Evolutionary conservation across 768 basidiomycete species (phyloP).

Genomic region (Calocera viscosa): DNA sequence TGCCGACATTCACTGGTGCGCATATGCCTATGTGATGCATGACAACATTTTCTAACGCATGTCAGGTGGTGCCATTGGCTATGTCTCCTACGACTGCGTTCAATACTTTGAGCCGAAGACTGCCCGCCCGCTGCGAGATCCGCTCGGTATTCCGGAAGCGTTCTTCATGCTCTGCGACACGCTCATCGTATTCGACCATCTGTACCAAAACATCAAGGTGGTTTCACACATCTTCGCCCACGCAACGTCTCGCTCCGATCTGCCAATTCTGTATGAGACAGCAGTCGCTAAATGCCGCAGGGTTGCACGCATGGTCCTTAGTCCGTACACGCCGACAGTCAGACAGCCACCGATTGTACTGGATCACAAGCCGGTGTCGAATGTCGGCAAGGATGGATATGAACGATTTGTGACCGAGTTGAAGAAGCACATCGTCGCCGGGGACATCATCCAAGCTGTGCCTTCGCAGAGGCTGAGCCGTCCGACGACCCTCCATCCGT

Average conservation of each 20-base stretch:
- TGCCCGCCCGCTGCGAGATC: conserved; percentile 53
- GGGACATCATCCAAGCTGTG: conserved; percentile 98
- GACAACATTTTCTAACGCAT: not conserved
- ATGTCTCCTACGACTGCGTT: conserved; percentile 92
- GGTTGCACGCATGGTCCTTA: conserved; percentile 61
- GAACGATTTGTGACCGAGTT: conserved; percentile 79
- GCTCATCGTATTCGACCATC: conserved; percentile 90
- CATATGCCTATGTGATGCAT: not conserved
- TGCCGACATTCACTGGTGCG: conserved; percentile 73
- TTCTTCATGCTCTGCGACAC: conserved; percentile 96
- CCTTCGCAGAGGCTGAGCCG: conserved; percentile 84
- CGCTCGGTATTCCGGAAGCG: conserved; percentile 82
- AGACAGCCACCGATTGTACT: conserved; percentile 31
- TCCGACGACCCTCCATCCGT: conserved; percentile 81
- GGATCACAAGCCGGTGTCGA: conserved; percentile 54
- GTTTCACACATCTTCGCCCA: conserved; percentile 93
- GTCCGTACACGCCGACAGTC: conserved; percentile 42
- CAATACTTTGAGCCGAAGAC: conserved; percentile 96
- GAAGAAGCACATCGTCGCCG: conserved; percentile 88
- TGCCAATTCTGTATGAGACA: conserved; percentile 66
- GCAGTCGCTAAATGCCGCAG: conserved; percentile 71
- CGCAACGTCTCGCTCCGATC: conserved; percentile 22
- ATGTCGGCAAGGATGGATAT: conserved; percentile 89
- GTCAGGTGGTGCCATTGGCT: conserved; percentile 86
- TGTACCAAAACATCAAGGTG: conserved; percentile 87